A percentile compares a stretch with the other conserved stretches of the same genome.
Evolutionary conservation across 2,329 filamentous ascomycete species (phyloP).

Genomic region (Epichloe festucae): DNA sequence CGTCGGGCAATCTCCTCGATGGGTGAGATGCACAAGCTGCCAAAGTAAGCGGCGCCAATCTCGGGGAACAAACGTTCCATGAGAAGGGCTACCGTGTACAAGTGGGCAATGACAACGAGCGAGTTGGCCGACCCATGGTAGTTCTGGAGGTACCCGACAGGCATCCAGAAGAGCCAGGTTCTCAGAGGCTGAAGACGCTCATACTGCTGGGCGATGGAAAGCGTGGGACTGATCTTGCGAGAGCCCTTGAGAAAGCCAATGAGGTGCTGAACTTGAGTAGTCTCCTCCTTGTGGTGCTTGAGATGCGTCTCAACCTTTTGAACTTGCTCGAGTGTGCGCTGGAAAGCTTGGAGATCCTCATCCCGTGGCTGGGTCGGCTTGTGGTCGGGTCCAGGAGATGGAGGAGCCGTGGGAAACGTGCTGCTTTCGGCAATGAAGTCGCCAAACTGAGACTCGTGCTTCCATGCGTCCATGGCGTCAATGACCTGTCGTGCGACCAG

Average conservation of each 20-base stretch:
- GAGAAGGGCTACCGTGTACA: slow-evolving; percentile 78
- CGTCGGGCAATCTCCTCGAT: slow-evolving; percentile 77
- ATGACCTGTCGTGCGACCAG: slow-evolving; percentile 49
- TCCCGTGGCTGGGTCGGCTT: slow-evolving; percentile 50
- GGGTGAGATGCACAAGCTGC: slow-evolving; percentile 63
- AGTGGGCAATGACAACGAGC: slow-evolving; percentile 74
- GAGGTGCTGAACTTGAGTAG: slow-evolving; percentile 54
- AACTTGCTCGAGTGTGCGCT: slow-evolving; percentile 53
- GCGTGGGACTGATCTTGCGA: slow-evolving; percentile 54
- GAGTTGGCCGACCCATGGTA: slow-evolving; percentile 64
- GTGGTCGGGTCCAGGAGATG: slow-evolving; percentile 47
- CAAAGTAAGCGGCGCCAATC: slow-evolving; percentile 79
- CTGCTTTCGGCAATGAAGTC: slow-evolving; percentile 72
- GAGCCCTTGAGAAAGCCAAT: slow-evolving; percentile 61
- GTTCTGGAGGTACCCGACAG: slow-evolving; percentile 68
- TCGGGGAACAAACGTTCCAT: slow-evolving; percentile 88
- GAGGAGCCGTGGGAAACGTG: slow-evolving; percentile 55
- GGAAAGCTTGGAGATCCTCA: slow-evolving; percentile 57
- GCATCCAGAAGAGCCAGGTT: slow-evolving; percentile 93
- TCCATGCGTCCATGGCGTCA: slow-evolving; percentile 83
- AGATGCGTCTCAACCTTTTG: slow-evolving; percentile 55
- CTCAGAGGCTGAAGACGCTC: slow-evolving; percentile 77
- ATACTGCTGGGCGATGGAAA: slow-evolving; percentile 73
- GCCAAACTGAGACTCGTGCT: slow-evolving; percentile 74
- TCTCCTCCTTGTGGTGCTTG: slow-evolving; percentile 56